A percentile compares a stretch with the other conserved stretches of the same genome.
These are phyloP conservation scores for Xerocomus minutiporus DNA, from an alignment of 1,284 basidiomycete genomes.

Conservation along the genomic window DNA sequence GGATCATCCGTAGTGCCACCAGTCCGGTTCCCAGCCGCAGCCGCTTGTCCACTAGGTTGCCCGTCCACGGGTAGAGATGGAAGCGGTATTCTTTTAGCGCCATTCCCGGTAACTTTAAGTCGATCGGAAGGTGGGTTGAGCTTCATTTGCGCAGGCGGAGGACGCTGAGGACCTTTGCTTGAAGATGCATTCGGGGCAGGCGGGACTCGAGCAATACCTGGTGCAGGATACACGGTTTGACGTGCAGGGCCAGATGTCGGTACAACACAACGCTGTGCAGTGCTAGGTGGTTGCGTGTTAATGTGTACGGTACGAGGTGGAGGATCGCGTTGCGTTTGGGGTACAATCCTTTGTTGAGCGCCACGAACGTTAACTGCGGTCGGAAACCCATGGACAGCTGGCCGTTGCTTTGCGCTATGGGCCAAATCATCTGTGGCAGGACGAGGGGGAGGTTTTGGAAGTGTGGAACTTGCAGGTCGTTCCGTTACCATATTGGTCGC, in stretches of 20 bases:
- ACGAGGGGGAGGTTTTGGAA: conserved; percentile 14
- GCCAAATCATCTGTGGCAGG: background rate
- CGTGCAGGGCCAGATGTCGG: conserved; percentile 12
- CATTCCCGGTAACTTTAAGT: conserved; percentile 20
- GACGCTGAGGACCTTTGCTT: conserved; percentile 27
- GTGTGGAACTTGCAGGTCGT: conserved; percentile 9
- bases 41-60: conserved; percentile 4
- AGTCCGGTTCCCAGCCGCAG: background rate
- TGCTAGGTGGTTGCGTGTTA: conserved; percentile 18
- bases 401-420: conserved; percentile 9
- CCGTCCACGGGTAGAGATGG: conserved; percentile 16
- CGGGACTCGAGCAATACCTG: conserved; percentile 6
- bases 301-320: conserved; percentile 16
- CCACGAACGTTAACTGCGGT: conserved; percentile 6
- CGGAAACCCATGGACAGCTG: background rate
- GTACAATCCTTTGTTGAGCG: conserved; percentile 18
- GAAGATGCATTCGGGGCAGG: conserved; percentile 8
- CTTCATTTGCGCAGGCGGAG: conserved; percentile 26
- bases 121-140: conserved; percentile 22
- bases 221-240: conserved; percentile 10
- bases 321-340: conserved; percentile 19
- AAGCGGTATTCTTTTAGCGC: conserved; percentile 37
- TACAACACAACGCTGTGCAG: conserved; percentile 22
- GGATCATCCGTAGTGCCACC: conserved; percentile 2
- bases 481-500: conserved; percentile 17